Conservation (phyloP, 2,329 filamentous ascomycete species). For the Monilinia fructigena region DNA sequence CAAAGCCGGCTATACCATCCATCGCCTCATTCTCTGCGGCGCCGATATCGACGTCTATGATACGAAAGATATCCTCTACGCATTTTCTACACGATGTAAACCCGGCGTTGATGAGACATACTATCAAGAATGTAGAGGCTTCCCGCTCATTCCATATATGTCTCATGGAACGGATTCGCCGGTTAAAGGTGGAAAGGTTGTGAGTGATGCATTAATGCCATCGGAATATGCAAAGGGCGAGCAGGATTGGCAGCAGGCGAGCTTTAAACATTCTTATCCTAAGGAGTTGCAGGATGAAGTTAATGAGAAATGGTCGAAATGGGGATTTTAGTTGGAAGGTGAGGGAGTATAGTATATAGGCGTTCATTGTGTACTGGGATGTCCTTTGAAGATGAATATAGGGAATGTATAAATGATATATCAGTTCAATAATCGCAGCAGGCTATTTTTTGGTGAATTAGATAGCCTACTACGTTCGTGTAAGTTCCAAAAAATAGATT, state of each 20-base stretch:
- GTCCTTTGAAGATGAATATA: conserved; percentile 33
- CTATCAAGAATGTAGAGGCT: conserved; percentile 47
- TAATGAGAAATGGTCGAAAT: background rate
- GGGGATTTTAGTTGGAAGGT: background rate
- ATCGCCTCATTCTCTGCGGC: conserved; percentile 48
- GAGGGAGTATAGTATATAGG: background rate
- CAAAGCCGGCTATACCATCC: conserved; percentile 47
- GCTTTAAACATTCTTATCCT: conserved; percentile 34
- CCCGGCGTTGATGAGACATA: conserved; percentile 46
- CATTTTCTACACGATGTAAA: conserved; percentile 49
- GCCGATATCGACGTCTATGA: conserved; percentile 51
- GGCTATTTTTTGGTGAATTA: too few relatives aligned
- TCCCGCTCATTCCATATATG: conserved; percentile 45
- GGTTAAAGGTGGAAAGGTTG: conserved; percentile 46
- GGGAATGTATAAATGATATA: background rate
- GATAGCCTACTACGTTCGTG: too few relatives aligned
- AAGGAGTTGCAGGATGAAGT: conserved; percentile 40
- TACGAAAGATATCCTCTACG: conserved; percentile 50
- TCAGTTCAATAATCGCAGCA: background rate
- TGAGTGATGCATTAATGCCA: conserved; percentile 47
- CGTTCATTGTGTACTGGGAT: background rate
- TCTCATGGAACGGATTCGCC: conserved; percentile 29
- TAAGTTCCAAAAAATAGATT: too few relatives aligned
- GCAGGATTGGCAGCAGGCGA: conserved; percentile 28
- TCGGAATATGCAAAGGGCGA: conserved; percentile 44